phyloP scores from a whole-genome alignment of 768 basidiomycete genomes.

The Xerocomus spinulosus region DNA sequence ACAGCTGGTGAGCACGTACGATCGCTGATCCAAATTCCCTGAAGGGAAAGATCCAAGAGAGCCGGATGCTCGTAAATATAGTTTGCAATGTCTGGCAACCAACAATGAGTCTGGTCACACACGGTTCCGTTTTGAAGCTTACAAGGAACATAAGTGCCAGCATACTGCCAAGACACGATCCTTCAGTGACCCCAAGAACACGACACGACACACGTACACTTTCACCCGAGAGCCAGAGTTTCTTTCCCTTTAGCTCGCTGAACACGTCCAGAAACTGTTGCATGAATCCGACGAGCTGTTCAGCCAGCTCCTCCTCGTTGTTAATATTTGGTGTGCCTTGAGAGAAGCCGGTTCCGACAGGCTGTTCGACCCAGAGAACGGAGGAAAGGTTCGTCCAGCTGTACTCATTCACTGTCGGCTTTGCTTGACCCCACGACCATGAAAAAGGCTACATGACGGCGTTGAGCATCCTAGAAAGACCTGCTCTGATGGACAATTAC shows the following conservation, averaged over 20 bases:
- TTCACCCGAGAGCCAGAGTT: conserved; percentile 66
- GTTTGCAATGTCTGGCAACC: conserved; percentile 60
- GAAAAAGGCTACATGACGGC: conserved; percentile 45
- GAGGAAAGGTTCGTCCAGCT: conserved; percentile 82
- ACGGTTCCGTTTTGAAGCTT: conserved; percentile 15
- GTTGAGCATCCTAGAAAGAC: conserved; percentile 28
- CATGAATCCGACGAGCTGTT: conserved; percentile 52
- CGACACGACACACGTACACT: conserved; percentile 52
- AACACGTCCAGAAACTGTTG: conserved; percentile 76
- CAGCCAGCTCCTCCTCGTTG: conserved; percentile 56
- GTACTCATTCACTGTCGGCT: conserved; percentile 57
- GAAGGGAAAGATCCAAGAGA: conserved; percentile 50
- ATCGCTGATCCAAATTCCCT: conserved; percentile 71
- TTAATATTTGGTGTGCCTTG: conserved; percentile 61
- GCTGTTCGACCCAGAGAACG: conserved; percentile 72
- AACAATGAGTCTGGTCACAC: background rate
- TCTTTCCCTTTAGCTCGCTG: conserved; percentile 66
- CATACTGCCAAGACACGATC: conserved; percentile 44
- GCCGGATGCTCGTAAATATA: conserved; percentile 60
- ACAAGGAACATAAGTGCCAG: conserved; percentile 65
- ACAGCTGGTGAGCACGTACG: conserved; percentile 40
- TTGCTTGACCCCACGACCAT: conserved; percentile 61
- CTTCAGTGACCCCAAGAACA: background rate
- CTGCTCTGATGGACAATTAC: conserved; percentile 18
- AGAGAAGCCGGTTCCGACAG: conserved; percentile 75